Conservation (phyloP, 2,329 filamentous ascomycete species). For the Hirsutella rhossiliensis region DNA sequence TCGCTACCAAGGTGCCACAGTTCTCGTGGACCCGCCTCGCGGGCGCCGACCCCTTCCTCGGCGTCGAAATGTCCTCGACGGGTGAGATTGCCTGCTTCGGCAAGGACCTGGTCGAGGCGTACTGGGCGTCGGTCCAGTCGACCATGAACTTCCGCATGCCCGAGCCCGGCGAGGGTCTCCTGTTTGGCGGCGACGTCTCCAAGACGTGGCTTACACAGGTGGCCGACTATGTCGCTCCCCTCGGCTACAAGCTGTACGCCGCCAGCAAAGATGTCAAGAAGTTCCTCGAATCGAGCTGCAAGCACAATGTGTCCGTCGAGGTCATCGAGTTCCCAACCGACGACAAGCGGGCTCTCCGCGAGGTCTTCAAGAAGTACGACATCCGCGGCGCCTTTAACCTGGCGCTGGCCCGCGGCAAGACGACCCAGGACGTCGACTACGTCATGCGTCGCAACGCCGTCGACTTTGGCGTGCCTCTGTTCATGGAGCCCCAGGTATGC, state of each 20-base stretch:
- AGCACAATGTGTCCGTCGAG: conserved; percentile 63
- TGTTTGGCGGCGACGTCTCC: conserved; percentile 76
- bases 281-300: conserved; percentile 60
- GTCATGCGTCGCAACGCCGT: conserved; percentile 98
- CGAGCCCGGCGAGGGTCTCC: conserved; percentile 84
- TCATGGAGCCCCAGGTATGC: conserved; percentile 94
- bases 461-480: conserved; percentile 93
- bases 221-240: conserved; percentile 74
- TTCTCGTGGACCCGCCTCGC: conserved; percentile 98
- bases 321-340: conserved; percentile 95
- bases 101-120: conserved; percentile 88
- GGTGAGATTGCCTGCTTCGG: conserved; percentile 99
- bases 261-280: conserved; percentile 71
- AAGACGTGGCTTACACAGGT: conserved; percentile 64
- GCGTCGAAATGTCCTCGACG: conserved; percentile 93
- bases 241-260: conserved; percentile 91
- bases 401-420: conserved; percentile 72
- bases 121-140: conserved; percentile 92
- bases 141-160: conserved; percentile 99
- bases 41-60: conserved; percentile 92
- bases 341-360: conserved; percentile 87
- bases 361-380: conserved; percentile 95
- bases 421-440: conserved; percentile 83
- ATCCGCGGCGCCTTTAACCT: conserved; percentile 95
- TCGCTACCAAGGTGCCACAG: conserved; percentile 95